A percentile compares a stretch with the other conserved stretches of the same genome.
Evolutionary conservation across 805 yeast genomes (phyloP).

Genomic region (Yarrowia sp.): DNA sequence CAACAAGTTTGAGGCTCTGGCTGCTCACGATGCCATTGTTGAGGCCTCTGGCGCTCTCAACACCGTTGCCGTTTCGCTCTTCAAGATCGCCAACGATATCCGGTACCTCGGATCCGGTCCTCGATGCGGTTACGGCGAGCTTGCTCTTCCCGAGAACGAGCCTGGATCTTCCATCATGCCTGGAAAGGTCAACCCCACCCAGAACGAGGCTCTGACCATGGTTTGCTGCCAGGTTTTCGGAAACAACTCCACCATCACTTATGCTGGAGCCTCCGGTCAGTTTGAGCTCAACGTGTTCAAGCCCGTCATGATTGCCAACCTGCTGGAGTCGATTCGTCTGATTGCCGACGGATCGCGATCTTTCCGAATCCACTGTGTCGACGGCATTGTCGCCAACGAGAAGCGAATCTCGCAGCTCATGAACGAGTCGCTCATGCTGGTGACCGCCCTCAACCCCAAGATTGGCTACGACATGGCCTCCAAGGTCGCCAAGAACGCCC

Average conservation of each 20-base stretch:
- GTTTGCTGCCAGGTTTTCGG: conserved; percentile 98
- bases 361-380: conserved; percentile 92
- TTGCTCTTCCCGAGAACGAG: conserved; percentile 93
- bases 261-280: conserved; percentile 98
- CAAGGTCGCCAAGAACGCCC: conserved; percentile 97
- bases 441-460: conserved; percentile 97
- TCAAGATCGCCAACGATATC: conserved; percentile 96
- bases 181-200: conserved; percentile 99
- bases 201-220: conserved; percentile 98
- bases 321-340: conserved; percentile 81
- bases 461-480: conserved; percentile 98
- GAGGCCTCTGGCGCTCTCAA: conserved; percentile 97
- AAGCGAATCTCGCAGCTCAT: conserved; percentile 82
- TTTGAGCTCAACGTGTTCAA: conserved; percentile 97
- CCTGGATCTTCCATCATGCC: conserved; percentile 99
- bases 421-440: conserved; percentile 96
- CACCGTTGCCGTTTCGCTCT: conserved; percentile 89
- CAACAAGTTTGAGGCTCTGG: conserved; percentile 97
- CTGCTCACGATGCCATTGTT: conserved; percentile 97
- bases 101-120: conserved; percentile 99
- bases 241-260: conserved; percentile 90
- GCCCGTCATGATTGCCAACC: conserved; percentile 91
- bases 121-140: conserved; percentile 98
- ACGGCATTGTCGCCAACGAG: conserved; percentile 85
- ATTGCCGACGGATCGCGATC: conserved; percentile 87